Conservation (phyloP, 345 rosid species). For the Rhodamnia rubescens region DNA sequence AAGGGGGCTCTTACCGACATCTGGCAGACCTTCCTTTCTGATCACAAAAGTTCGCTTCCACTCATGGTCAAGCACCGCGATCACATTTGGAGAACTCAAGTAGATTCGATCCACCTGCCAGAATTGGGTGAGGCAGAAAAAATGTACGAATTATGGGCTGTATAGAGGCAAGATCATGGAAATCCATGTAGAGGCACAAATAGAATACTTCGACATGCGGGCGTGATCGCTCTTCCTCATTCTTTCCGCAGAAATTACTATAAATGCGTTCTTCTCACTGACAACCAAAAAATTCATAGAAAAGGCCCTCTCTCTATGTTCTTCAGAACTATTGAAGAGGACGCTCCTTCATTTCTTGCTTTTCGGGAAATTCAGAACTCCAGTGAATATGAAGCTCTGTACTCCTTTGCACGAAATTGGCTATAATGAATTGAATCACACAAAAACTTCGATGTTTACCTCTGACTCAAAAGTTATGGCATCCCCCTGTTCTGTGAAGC, state of each 20-base stretch:
- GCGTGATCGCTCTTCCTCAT: not conserved
- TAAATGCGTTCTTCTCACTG: not conserved
- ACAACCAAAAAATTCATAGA: not conserved
- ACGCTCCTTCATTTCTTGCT: not conserved
- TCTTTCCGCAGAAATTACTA: not conserved
- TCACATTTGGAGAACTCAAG: conserved; percentile 42
- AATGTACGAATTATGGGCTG: not conserved
- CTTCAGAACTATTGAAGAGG: not conserved
- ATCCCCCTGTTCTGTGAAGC: conserved; percentile 90
- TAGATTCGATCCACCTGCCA: conserved; percentile 75
- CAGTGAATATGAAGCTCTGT: not conserved
- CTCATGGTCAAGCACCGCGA: conserved; percentile 76
- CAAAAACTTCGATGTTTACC: conserved; percentile 24
- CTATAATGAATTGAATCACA: not conserved
- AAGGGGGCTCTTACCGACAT: conserved; percentile 16
- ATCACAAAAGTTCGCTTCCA: conserved; percentile 57
- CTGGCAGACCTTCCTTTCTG: conserved; percentile 72
- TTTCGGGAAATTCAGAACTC: not conserved
- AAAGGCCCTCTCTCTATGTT: not conserved
- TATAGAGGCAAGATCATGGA: not conserved
- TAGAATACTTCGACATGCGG: not conserved
- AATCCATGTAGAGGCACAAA: not conserved
- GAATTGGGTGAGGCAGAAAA: not conserved
- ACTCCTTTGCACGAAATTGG: not conserved
- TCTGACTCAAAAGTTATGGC: conserved; percentile 85